Evolutionary conservation across 768 basidiomycete genomes (phyloP), one percentile per base, ranked within the genome.

Genomic region (Hydnomerulius pinastri): DNA sequence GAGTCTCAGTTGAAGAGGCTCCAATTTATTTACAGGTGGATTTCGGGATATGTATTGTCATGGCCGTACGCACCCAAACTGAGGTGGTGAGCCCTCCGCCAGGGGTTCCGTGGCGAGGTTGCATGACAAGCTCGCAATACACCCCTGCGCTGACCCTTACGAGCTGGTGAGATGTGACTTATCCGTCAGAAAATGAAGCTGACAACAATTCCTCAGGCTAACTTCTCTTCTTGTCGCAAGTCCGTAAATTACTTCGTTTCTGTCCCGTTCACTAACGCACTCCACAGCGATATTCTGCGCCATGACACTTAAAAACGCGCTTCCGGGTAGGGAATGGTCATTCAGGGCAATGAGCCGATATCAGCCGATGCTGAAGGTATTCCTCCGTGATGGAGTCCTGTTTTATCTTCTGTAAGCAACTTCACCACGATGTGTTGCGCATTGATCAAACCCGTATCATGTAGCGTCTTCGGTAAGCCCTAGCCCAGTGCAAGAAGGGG

Each of bases 101-200:
- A n/a, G 51, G 54, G 43, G 23, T 46, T 15, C 39, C 44, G 12
- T 58, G 51, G 55, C 43, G 36, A 1, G 62, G 62, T 2, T 63
- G 62, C 23, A 50, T 54, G 40, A 12, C 15, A 6, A 48, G 30
- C 18, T 54, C 53, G 8, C 30, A 6, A 17, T 6, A 21, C 25
- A 59, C 56, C 15, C 59, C 59, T n/a, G 17, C 33, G 7, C 48
- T 61, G 24, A 59, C 60, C 6, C 59, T 63, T 21, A 46, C 43
- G n/a, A 55, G 60, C 20, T 63, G 62, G 62, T 63, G 33, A 47
- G 62, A 11, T 4, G 11, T 37, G 4, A 8, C 21, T 7, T 12
- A 1, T 33, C 15, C 1, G 6, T 40, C 6, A 8, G 15, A 7
- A 15, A n/a, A 4, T 18, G 27, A 30, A 1, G 33, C 43, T 62